Conservation (phyloP, 2,329 filamentous ascomycete species). For the Aspergillus cejpii region DNA sequence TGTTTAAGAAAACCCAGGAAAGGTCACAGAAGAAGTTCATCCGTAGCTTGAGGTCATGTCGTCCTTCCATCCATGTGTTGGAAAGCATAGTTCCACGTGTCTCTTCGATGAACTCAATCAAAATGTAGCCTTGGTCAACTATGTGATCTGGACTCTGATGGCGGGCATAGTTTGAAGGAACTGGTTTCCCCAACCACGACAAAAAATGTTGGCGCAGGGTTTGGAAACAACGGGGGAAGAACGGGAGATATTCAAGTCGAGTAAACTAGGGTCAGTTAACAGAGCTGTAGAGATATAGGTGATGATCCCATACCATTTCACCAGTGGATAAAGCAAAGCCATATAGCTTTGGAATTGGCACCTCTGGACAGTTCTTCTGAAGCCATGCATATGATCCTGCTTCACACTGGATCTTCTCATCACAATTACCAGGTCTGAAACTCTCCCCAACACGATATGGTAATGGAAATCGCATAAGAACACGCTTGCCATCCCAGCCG, state of each 20-base stretch:
- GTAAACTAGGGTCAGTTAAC: background rate
- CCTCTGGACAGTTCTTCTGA: slow-evolving; percentile 19
- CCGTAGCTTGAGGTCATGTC: slow-evolving; percentile 8
- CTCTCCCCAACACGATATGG: slow-evolving; percentile 21
- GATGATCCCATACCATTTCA: slow-evolving; percentile 12
- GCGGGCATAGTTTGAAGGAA: slow-evolving; percentile 1
- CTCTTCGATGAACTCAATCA: slow-evolving; percentile 17
- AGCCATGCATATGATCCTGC: slow-evolving; percentile 25
- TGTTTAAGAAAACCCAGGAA: slow-evolving; percentile 12
- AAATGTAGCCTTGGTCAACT: slow-evolving; percentile 8
- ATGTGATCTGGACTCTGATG: background rate
- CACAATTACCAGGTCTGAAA: slow-evolving; percentile 19
- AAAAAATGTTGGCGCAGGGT: slow-evolving; percentile 1
- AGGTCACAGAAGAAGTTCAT: slow-evolving; percentile 13
- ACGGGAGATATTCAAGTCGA: background rate
- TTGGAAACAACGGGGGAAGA: slow-evolving; percentile 1
- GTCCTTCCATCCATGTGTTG: slow-evolving; percentile 13
- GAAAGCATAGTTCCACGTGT: slow-evolving; percentile 17
- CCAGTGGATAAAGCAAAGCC: slow-evolving; percentile 21
- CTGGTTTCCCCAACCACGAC: background rate
- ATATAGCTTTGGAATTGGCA: slow-evolving; percentile 20
- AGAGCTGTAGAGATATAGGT: background rate
- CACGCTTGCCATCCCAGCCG: slow-evolving; percentile 2
- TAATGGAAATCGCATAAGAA: slow-evolving; percentile 19
- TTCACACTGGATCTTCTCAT: slow-evolving; percentile 25